These are phyloP conservation scores for Phytophthora sansomeana DNA, from an alignment of 352 stramenopile species.

Conservation along the genomic window DNA sequence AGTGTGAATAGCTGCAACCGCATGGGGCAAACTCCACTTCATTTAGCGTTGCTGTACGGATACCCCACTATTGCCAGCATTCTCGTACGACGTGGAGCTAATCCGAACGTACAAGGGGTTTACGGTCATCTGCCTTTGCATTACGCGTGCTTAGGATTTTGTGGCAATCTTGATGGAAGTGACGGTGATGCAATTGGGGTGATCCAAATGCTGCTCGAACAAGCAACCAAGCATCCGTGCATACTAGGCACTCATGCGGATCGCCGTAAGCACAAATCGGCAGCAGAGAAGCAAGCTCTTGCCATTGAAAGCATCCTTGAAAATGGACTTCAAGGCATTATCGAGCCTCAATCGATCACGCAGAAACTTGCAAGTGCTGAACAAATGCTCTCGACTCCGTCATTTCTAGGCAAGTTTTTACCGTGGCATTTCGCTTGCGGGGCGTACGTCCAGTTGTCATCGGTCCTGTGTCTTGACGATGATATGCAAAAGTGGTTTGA, in stretches of 20 bases:
- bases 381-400: conserved; percentile 42
- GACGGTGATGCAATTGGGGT: conserved; percentile 39
- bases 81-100: conserved; percentile 56
- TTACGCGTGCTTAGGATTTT: conserved; percentile 75
- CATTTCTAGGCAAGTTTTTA: conserved; percentile 45
- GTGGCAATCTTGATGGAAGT: conserved; percentile 30
- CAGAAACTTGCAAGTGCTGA: conserved; percentile 41
- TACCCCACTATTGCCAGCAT: conserved; percentile 50
- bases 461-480: conserved; percentile 56
- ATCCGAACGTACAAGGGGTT: conserved; percentile 63
- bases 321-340: conserved; percentile 45
- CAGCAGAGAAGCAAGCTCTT: conserved; percentile 54
- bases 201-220: conserved; percentile 41
- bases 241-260: conserved; percentile 49
- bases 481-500: conserved; percentile 49
- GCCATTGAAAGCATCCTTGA: conserved; percentile 69
- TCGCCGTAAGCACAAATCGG: conserved; percentile 64
- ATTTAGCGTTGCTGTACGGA: conserved; percentile 72
- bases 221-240: conserved; percentile 35
- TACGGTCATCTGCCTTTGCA: conserved; percentile 71
- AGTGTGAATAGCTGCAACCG: conserved; percentile 71
- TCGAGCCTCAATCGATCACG: conserved; percentile 44
- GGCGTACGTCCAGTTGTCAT: conserved; percentile 45
- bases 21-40: conserved; percentile 69
- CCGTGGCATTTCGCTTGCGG: conserved; percentile 78